These are phyloP conservation scores for Vicia villosa DNA, from an alignment of 306 rosid species.

Conservation along the genomic window DNA sequence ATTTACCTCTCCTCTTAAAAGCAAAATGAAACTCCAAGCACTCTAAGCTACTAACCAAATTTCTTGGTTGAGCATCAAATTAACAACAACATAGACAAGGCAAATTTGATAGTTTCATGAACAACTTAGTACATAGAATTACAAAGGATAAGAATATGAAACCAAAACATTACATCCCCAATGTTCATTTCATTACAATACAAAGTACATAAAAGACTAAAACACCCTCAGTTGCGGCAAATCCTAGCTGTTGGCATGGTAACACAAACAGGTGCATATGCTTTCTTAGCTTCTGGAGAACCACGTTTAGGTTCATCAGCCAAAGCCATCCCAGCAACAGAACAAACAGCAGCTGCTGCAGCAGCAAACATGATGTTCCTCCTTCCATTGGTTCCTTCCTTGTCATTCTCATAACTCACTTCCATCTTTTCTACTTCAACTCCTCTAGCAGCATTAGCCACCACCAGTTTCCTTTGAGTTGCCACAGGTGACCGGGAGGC, in stretches of 20 bases:
- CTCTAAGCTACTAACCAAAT: not conserved
- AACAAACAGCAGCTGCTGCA: slow-evolving; percentile 49
- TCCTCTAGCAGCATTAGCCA: slow-evolving; percentile 33
- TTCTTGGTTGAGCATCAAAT: not conserved
- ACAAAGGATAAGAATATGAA: slow-evolving; percentile 24
- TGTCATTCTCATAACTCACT: slow-evolving; percentile 34
- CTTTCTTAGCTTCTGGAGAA: slow-evolving; percentile 52
- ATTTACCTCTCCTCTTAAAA: slow-evolving; percentile 8
- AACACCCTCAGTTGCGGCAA: slow-evolving; percentile 42
- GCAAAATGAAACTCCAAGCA: not conserved
- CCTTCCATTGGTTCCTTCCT: slow-evolving; percentile 44
- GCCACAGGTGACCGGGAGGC: slow-evolving; percentile 31
- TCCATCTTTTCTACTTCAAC: slow-evolving; percentile 37
- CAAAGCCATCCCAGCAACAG: slow-evolving; percentile 40
- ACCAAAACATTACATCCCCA: slow-evolving; percentile 33
- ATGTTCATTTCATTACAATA: slow-evolving; percentile 20
- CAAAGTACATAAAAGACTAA: not conserved
- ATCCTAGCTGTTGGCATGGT: slow-evolving; percentile 61
- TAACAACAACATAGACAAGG: slow-evolving; percentile 17
- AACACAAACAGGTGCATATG: slow-evolving; percentile 56
- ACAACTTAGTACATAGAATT: slow-evolving; percentile 30
- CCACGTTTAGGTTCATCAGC: slow-evolving; percentile 48
- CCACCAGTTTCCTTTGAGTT: slow-evolving; percentile 27
- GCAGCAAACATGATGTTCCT: slow-evolving; percentile 58
- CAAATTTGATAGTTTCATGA: slow-evolving; percentile 37